Base-by-base conservation (phyloP, 805 yeast species). In the Saturnispora diversa region DNA sequence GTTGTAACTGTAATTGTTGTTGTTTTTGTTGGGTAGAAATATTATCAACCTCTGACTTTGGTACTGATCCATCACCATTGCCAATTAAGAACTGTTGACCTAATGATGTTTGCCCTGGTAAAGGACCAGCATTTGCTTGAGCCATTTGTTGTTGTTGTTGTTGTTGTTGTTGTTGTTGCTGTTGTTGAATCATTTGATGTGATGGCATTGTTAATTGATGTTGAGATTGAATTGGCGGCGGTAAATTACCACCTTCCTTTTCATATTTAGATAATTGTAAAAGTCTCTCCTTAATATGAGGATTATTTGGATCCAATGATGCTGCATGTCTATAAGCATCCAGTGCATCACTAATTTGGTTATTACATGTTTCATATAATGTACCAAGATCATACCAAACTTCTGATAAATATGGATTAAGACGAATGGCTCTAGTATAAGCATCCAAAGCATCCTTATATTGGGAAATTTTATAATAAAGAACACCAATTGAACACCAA, bases 301-400 rank as follows among this genome's bases (percentile, higher is more conserved):
- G 85, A 58, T 92, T 90, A 48, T 77, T 83, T 31, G 97, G 97
- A 57, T 92, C 97, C 50, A 92, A 75, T 39, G 94, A 77, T 26
- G 94, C 95, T 4, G 98, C 98, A 49, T 94, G 92, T 54, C 84
- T 84, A 59, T 92, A 92, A 2, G 98, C 98, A 63, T 92, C 97
- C 48, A 92, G 67, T 1, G 98, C 98, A 60, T 92, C 98, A 45
- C 80, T 74, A 44, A 87, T 74, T 64, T 92, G 98, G 64, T 90
- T 88, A 64, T 88, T 92, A 66, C 98, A 92, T 26, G 97, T 86
- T 64, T 92, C 98, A 61, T 92, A 92, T 31, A 92, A 67, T 5
- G 97, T 92, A 44, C 98, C 98, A 56, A 92, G 72, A 63, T 92
- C 98, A 63, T 92, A 92, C 98, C 98, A 92, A 20, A 92, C 98